Percentiles rank a stretch among this genome's conserved stretches.
Evolutionary conservation across 2,329 filamentous ascomycete species (phyloP).

Genomic region (Grosmannia huntii): DNA sequence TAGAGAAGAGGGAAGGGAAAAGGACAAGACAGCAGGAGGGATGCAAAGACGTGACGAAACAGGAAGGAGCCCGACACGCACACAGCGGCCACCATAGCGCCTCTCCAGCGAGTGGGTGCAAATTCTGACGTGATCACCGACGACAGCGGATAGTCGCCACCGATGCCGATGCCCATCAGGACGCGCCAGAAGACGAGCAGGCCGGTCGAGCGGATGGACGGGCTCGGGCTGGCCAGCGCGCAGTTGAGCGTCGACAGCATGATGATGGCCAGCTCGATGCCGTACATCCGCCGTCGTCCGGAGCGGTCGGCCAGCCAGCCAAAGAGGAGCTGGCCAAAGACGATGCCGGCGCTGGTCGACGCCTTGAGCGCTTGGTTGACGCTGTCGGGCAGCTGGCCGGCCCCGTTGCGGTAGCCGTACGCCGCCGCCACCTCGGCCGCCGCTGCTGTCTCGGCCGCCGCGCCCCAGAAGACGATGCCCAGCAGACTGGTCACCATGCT

Average conservation of each 20-base stretch:
- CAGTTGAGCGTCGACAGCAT: conserved; percentile 58
- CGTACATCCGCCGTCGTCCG: conserved; percentile 73
- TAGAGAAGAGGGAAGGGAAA: neutral
- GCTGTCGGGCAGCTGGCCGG: conserved; percentile 45
- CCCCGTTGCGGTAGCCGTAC: conserved; percentile 35
- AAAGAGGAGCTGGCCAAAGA: conserved; percentile 66
- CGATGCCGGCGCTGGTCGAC: conserved; percentile 66
- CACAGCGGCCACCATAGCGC: conserved; percentile 58
- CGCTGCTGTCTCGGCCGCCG: conserved; percentile 19
- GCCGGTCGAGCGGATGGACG: conserved; percentile 44
- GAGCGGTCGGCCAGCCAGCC: conserved; percentile 64
- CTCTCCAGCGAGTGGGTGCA: conserved; percentile 68
- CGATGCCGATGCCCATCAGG: conserved; percentile 66
- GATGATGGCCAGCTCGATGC: conserved; percentile 61
- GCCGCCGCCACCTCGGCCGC: conserved; percentile 20
- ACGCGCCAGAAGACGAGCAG: conserved; percentile 64
- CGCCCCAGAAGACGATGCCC: conserved; percentile 64
- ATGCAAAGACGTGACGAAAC: no score
- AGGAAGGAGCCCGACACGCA: neutral
- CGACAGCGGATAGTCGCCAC: conserved; percentile 71
- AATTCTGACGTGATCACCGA: conserved; percentile 75
- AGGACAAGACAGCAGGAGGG: no score
- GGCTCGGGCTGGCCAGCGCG: conserved; percentile 47
- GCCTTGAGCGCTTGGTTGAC: conserved; percentile 68
- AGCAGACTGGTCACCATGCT: conserved; percentile 60